Evolutionary conservation across 2,329 filamentous ascomycete species (phyloP).

Genomic region (Colletotrichum cereale): DNA sequence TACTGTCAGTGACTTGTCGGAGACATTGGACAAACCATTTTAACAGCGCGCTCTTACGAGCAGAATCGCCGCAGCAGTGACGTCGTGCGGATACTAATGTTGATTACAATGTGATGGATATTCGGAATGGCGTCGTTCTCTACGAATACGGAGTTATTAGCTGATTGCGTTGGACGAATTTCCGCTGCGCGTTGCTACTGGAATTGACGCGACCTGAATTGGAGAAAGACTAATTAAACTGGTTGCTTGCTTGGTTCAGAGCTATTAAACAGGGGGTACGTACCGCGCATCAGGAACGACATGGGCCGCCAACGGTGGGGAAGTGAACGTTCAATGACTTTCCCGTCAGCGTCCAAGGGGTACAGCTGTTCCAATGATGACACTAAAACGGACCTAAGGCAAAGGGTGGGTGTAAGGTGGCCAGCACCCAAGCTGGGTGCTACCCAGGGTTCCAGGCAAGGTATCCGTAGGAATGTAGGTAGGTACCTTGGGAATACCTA

Average conservation of each 20-base stretch:
- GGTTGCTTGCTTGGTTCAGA: neutral
- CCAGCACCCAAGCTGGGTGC: neutral
- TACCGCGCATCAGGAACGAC: neutral
- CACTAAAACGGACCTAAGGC: neutral
- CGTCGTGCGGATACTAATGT: neutral
- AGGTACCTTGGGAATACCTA: neutral
- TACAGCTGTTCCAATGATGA: neutral
- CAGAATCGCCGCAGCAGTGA: neutral
- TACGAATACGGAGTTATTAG: neutral
- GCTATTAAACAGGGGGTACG: neutral
- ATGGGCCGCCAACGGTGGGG: neutral
- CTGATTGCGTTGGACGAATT: neutral
- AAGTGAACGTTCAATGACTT: neutral
- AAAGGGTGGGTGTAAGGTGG: neutral
- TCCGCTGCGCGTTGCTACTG: conserved; percentile 1
- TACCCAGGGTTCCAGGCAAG: too few species aligned
- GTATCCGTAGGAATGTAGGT: too few species aligned
- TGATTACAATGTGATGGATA: neutral
- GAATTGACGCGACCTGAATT: conserved; percentile 12
- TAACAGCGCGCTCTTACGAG: conserved; percentile 8
- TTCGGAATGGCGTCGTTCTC: neutral
- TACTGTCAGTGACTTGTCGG: neutral
- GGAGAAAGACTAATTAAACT: conserved; percentile 13
- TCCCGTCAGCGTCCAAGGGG: neutral
- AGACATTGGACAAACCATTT: conserved; percentile 21